Evolutionary conservation across 495 filamentous ascomycete species (phyloP), one percentile per base, ranked within the genome.

Genomic region (Penicillium alfredii): DNA sequence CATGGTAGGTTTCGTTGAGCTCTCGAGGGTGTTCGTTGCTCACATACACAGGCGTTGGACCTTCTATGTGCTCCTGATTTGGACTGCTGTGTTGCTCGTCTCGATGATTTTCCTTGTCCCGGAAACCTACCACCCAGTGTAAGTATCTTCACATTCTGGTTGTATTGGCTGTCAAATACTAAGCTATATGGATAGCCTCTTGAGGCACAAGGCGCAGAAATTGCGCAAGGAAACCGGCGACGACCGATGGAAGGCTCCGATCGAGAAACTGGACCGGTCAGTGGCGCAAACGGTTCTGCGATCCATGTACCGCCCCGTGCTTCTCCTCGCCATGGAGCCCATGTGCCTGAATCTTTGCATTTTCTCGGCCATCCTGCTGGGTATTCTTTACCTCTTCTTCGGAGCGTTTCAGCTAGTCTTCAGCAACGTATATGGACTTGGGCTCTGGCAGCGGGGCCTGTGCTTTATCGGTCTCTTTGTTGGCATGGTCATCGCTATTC

Each of bases 361-460:
- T 7, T 87, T 92, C 47, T 84, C 84, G 2, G 86, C 89, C 16
- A 72, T 97, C 13, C 66, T 96, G 7, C 69, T 97, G 1, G 92
- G 88, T 7, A 80, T 95, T 21, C 63, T 96, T 1, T 96, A 98
- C 50, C 76, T 98, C 4, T 98, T 96, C 67, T 95, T 98, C 56
- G 88, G 90, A 6, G 89, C 89, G 0, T 96, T 95, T 53, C 76
- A 85, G 6, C 60, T 95, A 23, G 80, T 95, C 13, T 98, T 96
- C 55, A 49, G 66, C 11, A 70, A 77, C 20, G 80, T 84, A 32
- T 83, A 96, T 59, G 79, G 76, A 20, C 84, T 98, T 57, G 76
- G 75, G 12, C 67, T 92, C 3, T 89, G 82, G 73, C 84, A 94
- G 56, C 69, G 79, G 3, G 90, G 92, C 6, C 60, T 92, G 20